Base-by-base conservation (phyloP, 768 basidiomycete genomes). In the Russula sp. region DNA sequence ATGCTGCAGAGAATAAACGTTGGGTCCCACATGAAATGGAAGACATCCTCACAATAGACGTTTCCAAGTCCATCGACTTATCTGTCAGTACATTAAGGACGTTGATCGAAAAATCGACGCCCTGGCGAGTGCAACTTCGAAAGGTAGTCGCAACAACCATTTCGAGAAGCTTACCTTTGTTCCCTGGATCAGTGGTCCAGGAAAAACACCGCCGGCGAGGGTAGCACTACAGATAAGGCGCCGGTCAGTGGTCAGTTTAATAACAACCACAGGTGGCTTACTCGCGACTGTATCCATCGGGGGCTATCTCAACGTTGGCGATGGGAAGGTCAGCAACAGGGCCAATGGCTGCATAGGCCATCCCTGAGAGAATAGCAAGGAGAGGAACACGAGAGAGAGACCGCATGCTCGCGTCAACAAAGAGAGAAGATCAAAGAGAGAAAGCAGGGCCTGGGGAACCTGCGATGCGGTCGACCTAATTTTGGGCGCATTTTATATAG, bases 151-250 rank as follows among this genome's bases (percentile, higher is more conserved):
- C 22, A 27, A 31, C 4, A 20, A 27, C n/a, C 1, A 1, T 10
- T 39, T 11, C 6, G 27, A 31, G 18, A 32, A 0, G 31, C 11
- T 34, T 55, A 61, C 54, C 55, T 51, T 84, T 20, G 73, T 71
- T 13, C 72, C 78, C n/a, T 57, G 68, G 64, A 84, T 79, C 22
- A 81, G 66, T 14, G 80, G 80, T 2, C 79, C 82, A 2, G 80
- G 83, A 54, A 80, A 80, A 2, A 64, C 71, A 20, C 80, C 80
- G 32, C 74, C 75, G 31, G 79, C 78, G 40, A 83, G 71, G 1
- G 76, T 72, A 16, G 81, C 67, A 34, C 79, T 80, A 22, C 27
- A 39, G 32, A 61, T 14, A 48, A 16, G 20, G 39, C 32, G 9
- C 4, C 1, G 18, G 13, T 53, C 6, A 10, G 32, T 61, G n/a